Conservation (phyloP, 108 stramenopile genomes). For the Stephanodiscus triporus region DNA sequence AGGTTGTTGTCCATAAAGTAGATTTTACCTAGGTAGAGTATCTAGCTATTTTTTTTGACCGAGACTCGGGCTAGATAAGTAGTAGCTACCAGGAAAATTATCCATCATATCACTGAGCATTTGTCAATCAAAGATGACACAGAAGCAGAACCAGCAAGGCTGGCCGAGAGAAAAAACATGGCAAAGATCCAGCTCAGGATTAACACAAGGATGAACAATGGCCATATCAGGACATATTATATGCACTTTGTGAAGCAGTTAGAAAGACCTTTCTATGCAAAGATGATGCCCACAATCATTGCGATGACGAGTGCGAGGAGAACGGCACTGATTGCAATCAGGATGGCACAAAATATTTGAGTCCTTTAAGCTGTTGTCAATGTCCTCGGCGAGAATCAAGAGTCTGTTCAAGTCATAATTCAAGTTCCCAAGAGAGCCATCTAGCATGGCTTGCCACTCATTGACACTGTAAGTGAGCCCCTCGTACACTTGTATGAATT, state of each 20-base stretch:
- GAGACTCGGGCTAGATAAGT: too few relatives aligned
- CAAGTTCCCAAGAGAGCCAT: constrained; percentile 14
- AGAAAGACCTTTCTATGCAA: constrained; percentile 22
- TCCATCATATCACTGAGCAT: too few relatives aligned
- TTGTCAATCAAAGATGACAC: constrained; percentile 26
- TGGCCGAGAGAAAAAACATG: constrained; percentile 23
- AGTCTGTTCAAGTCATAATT: constrained; percentile 21
- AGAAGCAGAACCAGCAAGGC: constrained; percentile 47
- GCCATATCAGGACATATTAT: constrained; percentile 38
- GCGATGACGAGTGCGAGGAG: constrained; percentile 21
- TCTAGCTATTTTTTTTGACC: too few relatives aligned
- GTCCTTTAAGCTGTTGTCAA: constrained; percentile 13
- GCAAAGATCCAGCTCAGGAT: constrained; percentile 28
- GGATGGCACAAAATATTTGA: constrained; percentile 28
- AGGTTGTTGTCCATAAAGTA: too few relatives aligned
- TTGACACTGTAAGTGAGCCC: constrained; percentile 1
- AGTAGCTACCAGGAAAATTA: too few relatives aligned
- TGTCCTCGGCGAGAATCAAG: constrained; percentile 16
- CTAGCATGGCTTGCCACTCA: constrained; percentile 13
- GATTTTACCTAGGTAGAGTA: too few relatives aligned
- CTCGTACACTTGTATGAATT: constrained; percentile 17
- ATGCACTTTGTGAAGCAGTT: constrained; percentile 41
- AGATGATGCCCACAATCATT: constrained; percentile 27
- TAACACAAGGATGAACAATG: constrained; percentile 35
- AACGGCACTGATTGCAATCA: constrained; percentile 36